Conservation (phyloP, 2,329 filamentous ascomycete genomes). For the Xylariaceae sp. region DNA sequence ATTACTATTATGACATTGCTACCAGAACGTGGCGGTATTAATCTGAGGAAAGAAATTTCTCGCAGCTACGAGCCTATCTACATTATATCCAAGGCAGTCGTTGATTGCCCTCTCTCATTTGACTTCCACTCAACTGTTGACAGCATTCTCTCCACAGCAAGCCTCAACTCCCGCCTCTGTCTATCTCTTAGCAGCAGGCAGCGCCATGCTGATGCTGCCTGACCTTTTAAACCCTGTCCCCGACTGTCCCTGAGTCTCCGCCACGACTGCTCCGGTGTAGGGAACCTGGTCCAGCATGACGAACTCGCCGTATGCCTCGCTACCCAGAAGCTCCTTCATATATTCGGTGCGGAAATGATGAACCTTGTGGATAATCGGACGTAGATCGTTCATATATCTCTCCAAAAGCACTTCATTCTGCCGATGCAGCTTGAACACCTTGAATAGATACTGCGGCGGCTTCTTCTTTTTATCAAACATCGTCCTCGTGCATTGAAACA, state of each 20-base stretch:
- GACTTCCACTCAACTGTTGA: background rate
- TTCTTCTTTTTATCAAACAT: background rate
- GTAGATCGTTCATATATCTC: background rate
- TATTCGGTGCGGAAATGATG: conserved; percentile 2
- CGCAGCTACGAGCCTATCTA: background rate
- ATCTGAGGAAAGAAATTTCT: background rate
- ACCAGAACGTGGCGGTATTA: background rate
- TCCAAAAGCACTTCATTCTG: background rate
- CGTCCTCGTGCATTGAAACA: background rate
- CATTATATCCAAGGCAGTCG: background rate
- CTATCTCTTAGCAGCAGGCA: background rate
- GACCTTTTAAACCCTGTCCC: background rate
- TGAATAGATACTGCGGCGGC: background rate
- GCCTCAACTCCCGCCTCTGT: background rate
- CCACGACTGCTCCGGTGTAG: background rate
- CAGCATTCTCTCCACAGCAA: background rate
- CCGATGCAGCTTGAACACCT: background rate
- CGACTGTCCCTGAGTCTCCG: background rate
- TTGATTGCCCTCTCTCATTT: background rate
- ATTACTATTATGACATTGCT: background rate
- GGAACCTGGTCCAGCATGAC: background rate
- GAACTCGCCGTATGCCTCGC: background rate
- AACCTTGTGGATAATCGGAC: background rate
- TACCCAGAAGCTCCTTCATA: conserved; percentile 1
- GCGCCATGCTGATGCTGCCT: background rate